phyloP scores from a whole-genome alignment of 108 stramenopile species.

The Conticribra weissflogii region DNA sequence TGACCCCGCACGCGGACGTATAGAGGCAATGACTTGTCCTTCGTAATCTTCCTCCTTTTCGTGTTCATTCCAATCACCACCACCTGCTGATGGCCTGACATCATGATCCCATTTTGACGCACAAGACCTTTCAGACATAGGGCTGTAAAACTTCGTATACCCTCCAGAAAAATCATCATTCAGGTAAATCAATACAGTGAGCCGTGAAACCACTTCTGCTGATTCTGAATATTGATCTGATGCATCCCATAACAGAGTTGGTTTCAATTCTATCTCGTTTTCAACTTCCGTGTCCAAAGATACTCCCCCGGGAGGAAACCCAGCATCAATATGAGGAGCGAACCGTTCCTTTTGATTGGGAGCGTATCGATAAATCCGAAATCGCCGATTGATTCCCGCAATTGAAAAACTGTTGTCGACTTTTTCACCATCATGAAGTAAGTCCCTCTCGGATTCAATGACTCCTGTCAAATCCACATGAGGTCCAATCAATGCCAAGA shows the following conservation, averaged over 20 bases:
- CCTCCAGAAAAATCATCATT: conserved; percentile 90
- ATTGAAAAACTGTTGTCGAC: conserved; percentile 35
- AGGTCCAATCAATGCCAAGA: conserved; percentile 55
- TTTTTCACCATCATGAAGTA: neutral
- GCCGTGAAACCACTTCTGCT: conserved; percentile 64
- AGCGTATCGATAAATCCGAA: conserved; percentile 79
- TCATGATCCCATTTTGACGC: conserved; percentile 16
- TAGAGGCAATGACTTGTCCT: conserved; percentile 59
- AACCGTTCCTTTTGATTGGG: conserved; percentile 63
- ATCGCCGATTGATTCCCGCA: conserved; percentile 76
- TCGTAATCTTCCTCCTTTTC: neutral
- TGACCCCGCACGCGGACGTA: conserved; percentile 71
- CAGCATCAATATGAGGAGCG: conserved; percentile 90
- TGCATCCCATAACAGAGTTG: conserved; percentile 44
- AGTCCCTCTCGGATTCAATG: conserved; percentile 28
- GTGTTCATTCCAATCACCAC: too few species aligned
- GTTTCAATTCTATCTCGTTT: neutral
- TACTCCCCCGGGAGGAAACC: conserved; percentile 81
- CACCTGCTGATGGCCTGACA: too few species aligned
- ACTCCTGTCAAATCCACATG: conserved; percentile 68
- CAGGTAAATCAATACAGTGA: conserved; percentile 84
- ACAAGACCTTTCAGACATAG: conserved; percentile 24
- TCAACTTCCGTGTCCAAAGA: conserved; percentile 56
- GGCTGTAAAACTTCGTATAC: conserved; percentile 82
- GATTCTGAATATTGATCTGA: conserved; percentile 46